These are phyloP conservation scores for Leishmania aethiopica DNA, from an alignment of 208 protist species.

Conservation along the genomic window DNA sequence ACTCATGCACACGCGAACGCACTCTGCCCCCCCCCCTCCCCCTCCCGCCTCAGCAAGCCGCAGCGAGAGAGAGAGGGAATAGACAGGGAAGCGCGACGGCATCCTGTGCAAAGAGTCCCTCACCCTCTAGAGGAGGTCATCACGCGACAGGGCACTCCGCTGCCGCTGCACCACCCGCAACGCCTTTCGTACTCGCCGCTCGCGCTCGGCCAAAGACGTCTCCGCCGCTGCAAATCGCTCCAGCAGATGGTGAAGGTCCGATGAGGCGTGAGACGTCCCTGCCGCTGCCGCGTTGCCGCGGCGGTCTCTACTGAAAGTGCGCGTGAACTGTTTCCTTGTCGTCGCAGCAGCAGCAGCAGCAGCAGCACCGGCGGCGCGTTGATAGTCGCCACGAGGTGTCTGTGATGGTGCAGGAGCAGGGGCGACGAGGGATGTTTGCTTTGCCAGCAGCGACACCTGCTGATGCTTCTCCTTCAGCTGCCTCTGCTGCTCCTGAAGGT, in stretches of 20 bases:
- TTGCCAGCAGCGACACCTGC: constrained; percentile 12
- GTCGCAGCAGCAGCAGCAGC: neutral
- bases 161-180: constrained; percentile 29
- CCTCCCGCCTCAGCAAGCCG: neutral
- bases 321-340: neutral
- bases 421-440: neutral
- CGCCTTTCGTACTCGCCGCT: constrained; percentile 33
- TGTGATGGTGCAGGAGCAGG: neutral
- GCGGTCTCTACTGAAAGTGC: too few species aligned
- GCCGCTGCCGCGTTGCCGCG: neutral
- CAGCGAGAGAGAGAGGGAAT: neutral
- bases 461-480: constrained; percentile 20
- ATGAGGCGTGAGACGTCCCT: neutral
- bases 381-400: neutral
- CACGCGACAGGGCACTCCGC: constrained; percentile 26
- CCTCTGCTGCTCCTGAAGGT: constrained; percentile 33
- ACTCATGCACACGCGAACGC: neutral
- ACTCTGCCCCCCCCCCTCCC: too few species aligned
- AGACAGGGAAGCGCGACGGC: neutral
- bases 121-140: constrained; percentile 38
- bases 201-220: constrained; percentile 30
- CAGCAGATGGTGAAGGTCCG: constrained; percentile 26
- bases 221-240: constrained; percentile 35
- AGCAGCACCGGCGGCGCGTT: neutral
- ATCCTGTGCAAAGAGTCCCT: neutral